Conservation (phyloP, 2,329 filamentous ascomycete species). For the Furcasterigmium furcatum region DNA sequence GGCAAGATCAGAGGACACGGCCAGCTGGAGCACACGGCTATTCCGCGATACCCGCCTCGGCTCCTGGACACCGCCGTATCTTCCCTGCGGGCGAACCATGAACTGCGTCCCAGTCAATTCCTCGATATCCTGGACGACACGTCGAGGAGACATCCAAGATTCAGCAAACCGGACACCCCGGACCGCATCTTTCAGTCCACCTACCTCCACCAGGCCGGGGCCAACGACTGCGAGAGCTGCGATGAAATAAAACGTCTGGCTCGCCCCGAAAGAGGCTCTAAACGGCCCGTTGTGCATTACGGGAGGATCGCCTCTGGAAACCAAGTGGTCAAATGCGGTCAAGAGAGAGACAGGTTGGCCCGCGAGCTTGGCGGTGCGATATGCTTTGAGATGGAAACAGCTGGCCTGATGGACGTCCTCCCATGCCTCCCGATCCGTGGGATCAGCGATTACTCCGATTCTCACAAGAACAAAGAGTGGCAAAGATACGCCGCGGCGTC, state of each 20-base stretch:
- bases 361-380: slow-evolving; percentile 6
- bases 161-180: too few species aligned
- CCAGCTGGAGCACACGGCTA: slow-evolving; percentile 3
- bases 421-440: slow-evolving; percentile 30
- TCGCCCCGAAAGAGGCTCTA: too few species aligned
- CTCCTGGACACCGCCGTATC: slow-evolving; percentile 8
- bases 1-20: background rate
- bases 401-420: slow-evolving; percentile 17
- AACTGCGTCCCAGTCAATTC: too few species aligned
- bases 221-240: background rate
- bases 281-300: too few species aligned
- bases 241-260: too few species aligned
- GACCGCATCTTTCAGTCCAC: slow-evolving; percentile 3
- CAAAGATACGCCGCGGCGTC: slow-evolving; percentile 26
- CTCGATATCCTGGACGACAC: too few species aligned
- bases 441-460: slow-evolving; percentile 33
- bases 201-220: background rate
- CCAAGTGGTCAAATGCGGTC: slow-evolving; percentile 11
- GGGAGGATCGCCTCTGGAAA: slow-evolving; percentile 12
- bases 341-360: background rate
- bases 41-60: fast-evolving
- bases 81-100: slow-evolving; percentile 5
- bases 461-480: slow-evolving; percentile 31
- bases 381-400: too few species aligned
- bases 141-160: too few species aligned